Conservation (phyloP, 1,284 basidiomycete species). For the Gymnopus androsaceus region DNA sequence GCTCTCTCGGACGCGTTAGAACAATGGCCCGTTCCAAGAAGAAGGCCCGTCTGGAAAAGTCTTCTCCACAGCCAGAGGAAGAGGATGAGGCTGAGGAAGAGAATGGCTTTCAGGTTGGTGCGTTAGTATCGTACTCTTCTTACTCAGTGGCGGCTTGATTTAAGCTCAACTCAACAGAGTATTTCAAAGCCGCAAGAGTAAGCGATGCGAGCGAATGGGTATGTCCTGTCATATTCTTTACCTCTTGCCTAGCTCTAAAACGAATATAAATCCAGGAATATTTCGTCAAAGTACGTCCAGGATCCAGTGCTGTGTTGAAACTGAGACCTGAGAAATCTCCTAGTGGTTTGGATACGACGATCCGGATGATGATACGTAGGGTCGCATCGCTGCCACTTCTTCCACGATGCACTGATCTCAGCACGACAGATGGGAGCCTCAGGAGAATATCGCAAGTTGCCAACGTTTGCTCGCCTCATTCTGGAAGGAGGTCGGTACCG, state of each 20-base stretch:
- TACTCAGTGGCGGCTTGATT: too few species aligned
- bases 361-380: conserved; percentile 11
- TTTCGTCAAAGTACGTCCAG: conserved; percentile 10
- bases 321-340: background rate
- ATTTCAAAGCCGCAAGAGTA: conserved; percentile 11
- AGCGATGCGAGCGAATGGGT: conserved; percentile 16
- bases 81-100: background rate
- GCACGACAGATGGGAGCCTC: conserved; percentile 16
- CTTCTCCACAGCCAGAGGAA: too few species aligned
- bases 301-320: background rate
- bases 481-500: conserved; percentile 13
- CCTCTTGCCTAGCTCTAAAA: background rate
- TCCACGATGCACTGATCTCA: background rate
- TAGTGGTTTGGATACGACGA: conserved; percentile 17
- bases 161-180: conserved; percentile 5
- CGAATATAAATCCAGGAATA: conserved; percentile 9
- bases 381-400: background rate
- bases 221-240: background rate
- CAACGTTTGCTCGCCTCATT: conserved; percentile 8
- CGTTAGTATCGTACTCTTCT: background rate
- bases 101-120: conserved; percentile 9
- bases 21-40: background rate
- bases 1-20: too few species aligned
- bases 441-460: conserved; percentile 7
- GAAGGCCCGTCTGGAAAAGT: background rate